Conservation (phyloP, 1,284 basidiomycete species). For the Microbotryum intermedium region DNA sequence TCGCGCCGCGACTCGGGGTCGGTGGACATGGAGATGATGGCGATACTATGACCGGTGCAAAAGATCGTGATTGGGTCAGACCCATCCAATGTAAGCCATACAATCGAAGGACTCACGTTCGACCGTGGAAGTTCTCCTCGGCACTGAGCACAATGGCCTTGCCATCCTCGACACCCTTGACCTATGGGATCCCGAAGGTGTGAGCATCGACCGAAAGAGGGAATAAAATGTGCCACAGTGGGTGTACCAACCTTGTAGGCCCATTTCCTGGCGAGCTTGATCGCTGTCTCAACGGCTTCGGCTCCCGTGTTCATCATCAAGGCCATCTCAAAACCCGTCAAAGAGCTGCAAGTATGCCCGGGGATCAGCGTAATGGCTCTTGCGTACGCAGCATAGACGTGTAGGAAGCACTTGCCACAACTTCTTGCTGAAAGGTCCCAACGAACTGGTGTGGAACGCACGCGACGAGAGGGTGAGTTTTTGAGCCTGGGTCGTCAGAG, state of each 20-base stretch:
- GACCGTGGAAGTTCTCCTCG: conserved; percentile 90
- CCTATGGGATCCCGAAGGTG: neutral
- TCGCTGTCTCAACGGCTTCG: conserved; percentile 86
- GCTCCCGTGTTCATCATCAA: conserved; percentile 99
- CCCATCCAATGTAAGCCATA: conserved; percentile 20
- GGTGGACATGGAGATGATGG: conserved; percentile 69
- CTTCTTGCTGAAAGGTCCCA: conserved; percentile 80
- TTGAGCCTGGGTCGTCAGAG: conserved; percentile 76
- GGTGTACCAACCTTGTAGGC: conserved; percentile 52
- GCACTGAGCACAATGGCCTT: conserved; percentile 82
- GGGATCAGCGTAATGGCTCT: neutral
- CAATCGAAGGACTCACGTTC: conserved; percentile 76
- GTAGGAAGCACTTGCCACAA: conserved; percentile 46
- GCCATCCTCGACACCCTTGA: conserved; percentile 73
- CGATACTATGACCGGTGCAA: conserved; percentile 3
- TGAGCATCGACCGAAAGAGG: neutral
- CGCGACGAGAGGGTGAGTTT: conserved; percentile 88
- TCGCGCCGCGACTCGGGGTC: conserved; percentile 80
- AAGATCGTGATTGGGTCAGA: neutral
- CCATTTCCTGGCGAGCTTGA: conserved; percentile 86
- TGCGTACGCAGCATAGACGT: neutral
- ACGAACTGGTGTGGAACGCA: conserved; percentile 90
- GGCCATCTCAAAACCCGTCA: conserved; percentile 56
- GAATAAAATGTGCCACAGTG: neutral
- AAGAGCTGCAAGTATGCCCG: conserved; percentile 1